A percentile compares a stretch with the other conserved stretches of the same genome.
Conservation (phyloP, 208 protist genomes). For the Leishmania guyanensis region DNA sequence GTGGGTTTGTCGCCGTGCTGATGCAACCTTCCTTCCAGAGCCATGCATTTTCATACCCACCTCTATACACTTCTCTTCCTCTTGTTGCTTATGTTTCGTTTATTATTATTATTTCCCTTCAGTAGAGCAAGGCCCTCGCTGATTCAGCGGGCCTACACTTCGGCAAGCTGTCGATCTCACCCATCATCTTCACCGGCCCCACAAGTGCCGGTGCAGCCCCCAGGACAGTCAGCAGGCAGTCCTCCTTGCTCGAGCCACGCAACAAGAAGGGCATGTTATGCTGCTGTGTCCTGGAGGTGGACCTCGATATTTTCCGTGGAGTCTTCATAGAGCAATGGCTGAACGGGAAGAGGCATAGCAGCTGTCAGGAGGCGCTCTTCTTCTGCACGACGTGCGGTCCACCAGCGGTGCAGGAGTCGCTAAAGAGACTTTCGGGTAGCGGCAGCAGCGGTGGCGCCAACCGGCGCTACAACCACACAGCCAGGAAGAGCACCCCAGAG, state of each 20-base stretch:
- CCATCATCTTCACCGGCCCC: slow-evolving; percentile 28
- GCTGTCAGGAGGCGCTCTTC: slow-evolving; percentile 42
- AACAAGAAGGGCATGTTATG: slow-evolving; percentile 39
- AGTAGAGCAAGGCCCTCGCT: slow-evolving; percentile 2
- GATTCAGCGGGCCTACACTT: slow-evolving; percentile 6
- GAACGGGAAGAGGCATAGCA: slow-evolving; percentile 25
- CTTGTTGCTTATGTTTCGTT: not conserved
- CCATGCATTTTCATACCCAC: not conserved
- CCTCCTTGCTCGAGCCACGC: slow-evolving; percentile 38
- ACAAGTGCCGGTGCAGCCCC: slow-evolving; percentile 13
- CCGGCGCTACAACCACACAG: not conserved
- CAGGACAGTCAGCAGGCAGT: slow-evolving; percentile 14
- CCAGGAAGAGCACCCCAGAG: slow-evolving; percentile 6
- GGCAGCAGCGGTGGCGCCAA: not conserved
- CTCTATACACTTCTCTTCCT: not conserved
- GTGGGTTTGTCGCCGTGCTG: not conserved
- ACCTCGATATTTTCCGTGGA: slow-evolving; percentile 49
- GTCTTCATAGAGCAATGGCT: slow-evolving; percentile 55
- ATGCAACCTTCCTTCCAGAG: not conserved
- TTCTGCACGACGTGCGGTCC: slow-evolving; percentile 52
- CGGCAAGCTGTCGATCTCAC: slow-evolving; percentile 30
- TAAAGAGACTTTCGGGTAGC: slow-evolving; percentile 10
- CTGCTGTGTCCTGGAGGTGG: slow-evolving; percentile 42
- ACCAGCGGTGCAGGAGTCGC: slow-evolving; percentile 31
- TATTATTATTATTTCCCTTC: not conserved